phyloP scores from a whole-genome alignment of 139 green algal genomes.

The Spirogloea muscicola region DNA sequence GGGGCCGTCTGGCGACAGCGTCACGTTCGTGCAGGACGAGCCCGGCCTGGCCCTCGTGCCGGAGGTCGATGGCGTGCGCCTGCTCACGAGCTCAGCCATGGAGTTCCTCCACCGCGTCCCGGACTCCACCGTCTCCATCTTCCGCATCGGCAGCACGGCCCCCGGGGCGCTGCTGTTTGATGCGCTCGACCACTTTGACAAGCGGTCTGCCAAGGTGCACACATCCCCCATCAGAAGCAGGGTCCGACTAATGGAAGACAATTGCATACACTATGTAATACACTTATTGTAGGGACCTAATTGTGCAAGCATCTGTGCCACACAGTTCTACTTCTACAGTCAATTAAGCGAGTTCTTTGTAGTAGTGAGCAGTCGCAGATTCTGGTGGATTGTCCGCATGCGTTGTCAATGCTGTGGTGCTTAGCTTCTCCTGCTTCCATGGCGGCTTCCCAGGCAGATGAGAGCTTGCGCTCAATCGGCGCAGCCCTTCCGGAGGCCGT shows the following conservation, averaged over 20 bases:
- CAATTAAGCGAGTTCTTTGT: no score
- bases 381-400: no score
- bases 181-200: constrained; percentile 75
- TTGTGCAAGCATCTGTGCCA: no score
- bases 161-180: constrained; percentile 68
- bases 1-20: constrained; percentile 64
- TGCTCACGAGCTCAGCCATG: constrained; percentile 51
- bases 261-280: no score
- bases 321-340: no score
- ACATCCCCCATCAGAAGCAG: no score
- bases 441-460: constrained; percentile 51
- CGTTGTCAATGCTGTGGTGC: no score
- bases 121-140: constrained; percentile 33
- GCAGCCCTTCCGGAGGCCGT: constrained; percentile 28
- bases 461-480: constrained; percentile 46
- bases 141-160: constrained; percentile 41
- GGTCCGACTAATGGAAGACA: no score
- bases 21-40: constrained; percentile 43
- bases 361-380: no score
- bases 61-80: constrained; percentile 70
- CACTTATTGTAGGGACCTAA: no score
- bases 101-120: constrained; percentile 50
- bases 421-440: no score
- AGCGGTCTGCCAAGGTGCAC: constrained; percentile 27
- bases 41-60: constrained; percentile 44